A percentile compares a stretch with the other conserved stretches of the same genome.
Evolutionary conservation across 2,329 filamentous ascomycete genomes (phyloP).

Genomic region (Chrysoporthe austroafricana): DNA sequence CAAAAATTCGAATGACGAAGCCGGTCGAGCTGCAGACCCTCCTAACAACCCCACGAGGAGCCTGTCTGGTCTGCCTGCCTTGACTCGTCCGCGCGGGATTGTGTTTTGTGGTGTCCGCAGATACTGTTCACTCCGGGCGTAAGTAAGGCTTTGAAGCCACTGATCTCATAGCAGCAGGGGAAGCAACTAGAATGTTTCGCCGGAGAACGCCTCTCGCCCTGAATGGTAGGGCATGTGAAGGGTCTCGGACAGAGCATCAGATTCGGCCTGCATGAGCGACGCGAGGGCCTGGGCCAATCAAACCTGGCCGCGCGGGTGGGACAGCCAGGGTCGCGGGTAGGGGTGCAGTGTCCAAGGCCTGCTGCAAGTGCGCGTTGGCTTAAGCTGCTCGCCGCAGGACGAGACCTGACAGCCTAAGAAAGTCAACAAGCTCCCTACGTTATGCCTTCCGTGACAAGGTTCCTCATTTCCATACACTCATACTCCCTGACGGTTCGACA

Average conservation of each 20-base stretch:
- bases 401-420: constrained; percentile 10
- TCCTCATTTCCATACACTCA: constrained; percentile 3
- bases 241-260: background rate
- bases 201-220: background rate
- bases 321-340: constrained; percentile 2
- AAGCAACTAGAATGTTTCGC: background rate
- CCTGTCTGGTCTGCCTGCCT: background rate
- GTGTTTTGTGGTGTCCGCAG: background rate
- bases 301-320: constrained; percentile 6
- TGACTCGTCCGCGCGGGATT: background rate
- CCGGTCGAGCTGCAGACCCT: background rate
- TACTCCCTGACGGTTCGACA: background rate
- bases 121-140: background rate
- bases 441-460: background rate
- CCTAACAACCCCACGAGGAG: background rate
- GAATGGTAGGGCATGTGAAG: constrained; percentile 11
- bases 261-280: background rate
- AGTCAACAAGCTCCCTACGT: constrained; percentile 8
- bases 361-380: constrained; percentile 11
- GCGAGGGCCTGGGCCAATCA: constrained; percentile 21
- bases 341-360: background rate
- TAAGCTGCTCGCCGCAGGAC: background rate
- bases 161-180: background rate
- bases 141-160: background rate
- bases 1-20: background rate